Evolutionary conservation across 352 stramenopile species (phyloP).

Genomic region (Globisporangium apiculatum): DNA sequence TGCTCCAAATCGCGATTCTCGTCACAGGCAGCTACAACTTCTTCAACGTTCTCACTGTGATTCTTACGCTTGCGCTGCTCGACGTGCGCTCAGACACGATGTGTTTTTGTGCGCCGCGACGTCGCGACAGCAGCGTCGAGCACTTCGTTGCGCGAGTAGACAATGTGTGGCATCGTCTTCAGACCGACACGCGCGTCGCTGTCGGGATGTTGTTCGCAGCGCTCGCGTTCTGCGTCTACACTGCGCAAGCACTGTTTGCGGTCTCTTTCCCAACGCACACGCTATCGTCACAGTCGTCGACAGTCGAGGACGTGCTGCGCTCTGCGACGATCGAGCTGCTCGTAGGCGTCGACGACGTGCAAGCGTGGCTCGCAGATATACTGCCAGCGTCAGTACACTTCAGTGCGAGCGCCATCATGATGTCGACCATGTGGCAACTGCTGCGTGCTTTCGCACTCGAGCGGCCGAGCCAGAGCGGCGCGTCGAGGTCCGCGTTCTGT

Average conservation of each 20-base stretch:
- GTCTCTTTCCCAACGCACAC: not conserved
- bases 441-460: slow-evolving; percentile 2
- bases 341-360: slow-evolving; percentile 28
- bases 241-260: not conserved
- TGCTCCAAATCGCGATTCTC: slow-evolving; percentile 83
- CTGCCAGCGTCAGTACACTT: slow-evolving; percentile 20
- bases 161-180: not conserved
- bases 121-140: not conserved
- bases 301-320: slow-evolving; percentile 11
- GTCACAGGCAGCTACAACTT: slow-evolving; percentile 93
- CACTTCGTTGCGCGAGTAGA: not conserved
- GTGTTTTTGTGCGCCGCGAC: no score
- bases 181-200: not conserved
- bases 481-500: not conserved
- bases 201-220: not conserved
- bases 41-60: slow-evolving; percentile 89
- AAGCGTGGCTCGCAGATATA: slow-evolving; percentile 33
- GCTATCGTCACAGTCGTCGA: not conserved
- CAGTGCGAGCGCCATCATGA: slow-evolving; percentile 8
- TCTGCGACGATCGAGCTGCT: slow-evolving; percentile 22
- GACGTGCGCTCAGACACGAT: slow-evolving; percentile 8
- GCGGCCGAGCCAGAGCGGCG: not conserved
- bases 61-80: slow-evolving; percentile 27
- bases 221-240: not conserved
- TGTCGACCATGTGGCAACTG: slow-evolving; percentile 26